Percentiles rank a stretch among this genome's conserved stretches.
phyloP scores from a whole-genome alignment of 2,329 filamentous ascomycete genomes.

The Colletotrichum lindemuthianum region DNA sequence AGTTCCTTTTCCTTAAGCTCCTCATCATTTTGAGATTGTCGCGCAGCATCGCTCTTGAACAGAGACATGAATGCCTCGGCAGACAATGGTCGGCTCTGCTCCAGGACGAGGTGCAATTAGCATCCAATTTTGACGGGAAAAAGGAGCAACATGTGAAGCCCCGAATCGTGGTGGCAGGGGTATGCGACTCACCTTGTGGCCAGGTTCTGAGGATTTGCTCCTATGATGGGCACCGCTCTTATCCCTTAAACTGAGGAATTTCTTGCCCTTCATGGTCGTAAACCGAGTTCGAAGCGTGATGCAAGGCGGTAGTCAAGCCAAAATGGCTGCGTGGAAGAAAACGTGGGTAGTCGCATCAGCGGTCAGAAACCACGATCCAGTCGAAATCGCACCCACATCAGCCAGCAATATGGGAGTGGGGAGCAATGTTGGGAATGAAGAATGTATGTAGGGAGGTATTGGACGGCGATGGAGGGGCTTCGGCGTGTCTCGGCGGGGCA shows the following conservation, averaged over 20 bases:
- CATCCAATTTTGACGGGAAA: constrained; percentile 2
- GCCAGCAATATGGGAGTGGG: constrained; percentile 32
- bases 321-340: constrained; percentile 22
- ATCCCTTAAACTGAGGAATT: constrained; percentile 77
- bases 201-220: constrained; percentile 65
- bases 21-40: constrained; percentile 65
- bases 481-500: constrained; percentile 34
- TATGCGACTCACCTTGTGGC: constrained; percentile 58
- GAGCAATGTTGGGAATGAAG: constrained; percentile 26
- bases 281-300: not conserved
- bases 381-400: constrained; percentile 32
- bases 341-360: constrained; percentile 19
- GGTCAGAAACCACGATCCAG: constrained; percentile 28
- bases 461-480: constrained; percentile 28
- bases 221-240: constrained; percentile 66
- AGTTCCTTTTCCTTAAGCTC: constrained; percentile 60
- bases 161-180: constrained; percentile 11
- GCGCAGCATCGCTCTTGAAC: constrained; percentile 70
- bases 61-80: constrained; percentile 70
- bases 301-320: constrained; percentile 11
- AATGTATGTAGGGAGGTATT: constrained; percentile 19
- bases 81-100: constrained; percentile 62
- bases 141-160: constrained; percentile 15
- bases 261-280: constrained; percentile 66
- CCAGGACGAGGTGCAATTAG: constrained; percentile 7